These are phyloP conservation scores for Iris pallida DNA, from an alignment of 116 monocot genomes.

Conservation along the genomic window DNA sequence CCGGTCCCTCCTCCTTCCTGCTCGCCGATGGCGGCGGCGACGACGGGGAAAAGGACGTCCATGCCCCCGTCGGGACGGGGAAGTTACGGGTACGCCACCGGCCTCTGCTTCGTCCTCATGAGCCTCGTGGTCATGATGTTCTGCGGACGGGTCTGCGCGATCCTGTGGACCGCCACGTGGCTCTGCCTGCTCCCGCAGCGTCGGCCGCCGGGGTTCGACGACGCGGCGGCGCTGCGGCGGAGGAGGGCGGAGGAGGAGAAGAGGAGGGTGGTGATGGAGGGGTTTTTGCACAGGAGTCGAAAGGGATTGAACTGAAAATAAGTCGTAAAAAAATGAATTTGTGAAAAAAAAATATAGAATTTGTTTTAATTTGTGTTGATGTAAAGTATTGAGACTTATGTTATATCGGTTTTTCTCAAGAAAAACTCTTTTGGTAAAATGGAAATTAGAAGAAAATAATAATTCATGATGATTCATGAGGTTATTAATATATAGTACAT, in stretches of 20 bases:
- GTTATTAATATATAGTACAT: too few species aligned
- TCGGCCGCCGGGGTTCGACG: neutral
- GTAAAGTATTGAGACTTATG: too few species aligned
- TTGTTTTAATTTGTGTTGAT: neutral
- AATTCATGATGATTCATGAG: too few species aligned
- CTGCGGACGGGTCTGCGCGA: conserved; percentile 27
- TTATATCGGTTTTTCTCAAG: too few species aligned
- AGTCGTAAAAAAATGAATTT: neutral
- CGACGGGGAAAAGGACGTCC: neutral
- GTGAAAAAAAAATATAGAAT: neutral
- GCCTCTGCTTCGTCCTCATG: conserved; percentile 10
- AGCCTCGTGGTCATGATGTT: conserved; percentile 22
- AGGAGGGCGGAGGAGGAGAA: conserved; percentile 14
- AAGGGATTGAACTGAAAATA: neutral
- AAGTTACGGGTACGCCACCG: conserved; percentile 2
- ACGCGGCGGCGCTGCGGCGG: neutral
- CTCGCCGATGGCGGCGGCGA: neutral
- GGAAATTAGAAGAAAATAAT: too few species aligned
- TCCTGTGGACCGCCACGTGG: conserved; percentile 24
- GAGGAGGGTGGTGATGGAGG: conserved; percentile 26
- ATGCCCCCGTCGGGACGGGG: neutral
- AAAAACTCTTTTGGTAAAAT: too few species aligned
- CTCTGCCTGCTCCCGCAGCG: conserved; percentile 14
- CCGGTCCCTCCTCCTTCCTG: neutral
- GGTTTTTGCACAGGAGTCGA: conserved; percentile 18